phyloP scores from a whole-genome alignment of 192 early-diverging fungal genomes.

The Dispira simplex region DNA sequence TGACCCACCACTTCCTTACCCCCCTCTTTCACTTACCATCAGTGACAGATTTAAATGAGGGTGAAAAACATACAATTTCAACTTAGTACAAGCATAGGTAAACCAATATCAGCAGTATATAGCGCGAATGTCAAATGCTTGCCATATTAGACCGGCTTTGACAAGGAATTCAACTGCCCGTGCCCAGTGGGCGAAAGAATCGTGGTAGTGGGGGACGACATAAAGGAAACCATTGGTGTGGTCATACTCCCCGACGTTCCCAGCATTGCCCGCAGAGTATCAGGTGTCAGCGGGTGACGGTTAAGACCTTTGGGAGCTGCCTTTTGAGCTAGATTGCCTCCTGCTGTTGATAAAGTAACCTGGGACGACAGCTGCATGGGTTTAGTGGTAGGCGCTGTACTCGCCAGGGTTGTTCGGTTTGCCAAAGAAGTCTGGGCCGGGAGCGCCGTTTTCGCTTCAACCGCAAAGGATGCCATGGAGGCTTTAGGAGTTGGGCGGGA shows the following conservation, averaged over 20 bases:
- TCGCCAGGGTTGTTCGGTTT: background rate
- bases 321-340: background rate
- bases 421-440: background rate
- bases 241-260: background rate
- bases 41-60: too few species aligned
- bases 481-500: background rate
- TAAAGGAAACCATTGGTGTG: background rate
- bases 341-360: background rate
- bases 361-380: background rate
- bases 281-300: background rate
- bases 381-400: background rate
- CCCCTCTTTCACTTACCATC: too few species aligned
- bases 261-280: constrained; percentile 6
- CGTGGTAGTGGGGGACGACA: background rate
- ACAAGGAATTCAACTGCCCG: too few species aligned
- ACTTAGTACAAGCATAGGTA: too few species aligned
- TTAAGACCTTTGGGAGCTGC: too few species aligned
- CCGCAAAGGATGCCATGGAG: background rate
- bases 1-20: too few species aligned
- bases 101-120: too few species aligned
- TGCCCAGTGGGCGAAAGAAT: too few species aligned
- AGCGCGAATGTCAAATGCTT: too few species aligned
- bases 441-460: background rate
- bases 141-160: too few species aligned
- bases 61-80: too few species aligned